A percentile compares a stretch with the other conserved stretches of the same genome.
phyloP scores from a whole-genome alignment of 2,329 filamentous ascomycete genomes.

The Verruconis gallopava region DNA sequence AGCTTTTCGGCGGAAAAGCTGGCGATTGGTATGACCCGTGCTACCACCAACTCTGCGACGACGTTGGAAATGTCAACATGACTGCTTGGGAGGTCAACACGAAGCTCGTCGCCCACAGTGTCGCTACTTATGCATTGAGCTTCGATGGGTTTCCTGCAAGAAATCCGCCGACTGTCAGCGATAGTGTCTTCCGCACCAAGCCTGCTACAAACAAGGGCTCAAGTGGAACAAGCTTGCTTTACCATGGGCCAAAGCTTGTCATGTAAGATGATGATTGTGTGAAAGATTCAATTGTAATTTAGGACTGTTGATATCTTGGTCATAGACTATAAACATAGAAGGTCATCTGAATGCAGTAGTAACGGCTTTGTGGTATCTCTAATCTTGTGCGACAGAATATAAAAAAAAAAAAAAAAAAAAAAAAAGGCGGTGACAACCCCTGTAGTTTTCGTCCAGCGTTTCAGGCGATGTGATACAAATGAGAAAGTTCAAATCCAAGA shows the following conservation, averaged over 20 bases:
- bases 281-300: no score
- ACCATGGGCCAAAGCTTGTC: not conserved
- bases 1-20: slow-evolving; percentile 23
- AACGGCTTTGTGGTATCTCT: no score
- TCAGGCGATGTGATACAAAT: no score
- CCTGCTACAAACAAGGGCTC: not conserved
- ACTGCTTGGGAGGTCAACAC: slow-evolving; percentile 26
- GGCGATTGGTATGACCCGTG: slow-evolving; percentile 26
- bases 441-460: no score
- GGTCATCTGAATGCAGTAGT: no score
- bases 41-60: slow-evolving; percentile 27
- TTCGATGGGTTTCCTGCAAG: slow-evolving; percentile 22
- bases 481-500: no score
- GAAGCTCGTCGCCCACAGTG: slow-evolving; percentile 25
- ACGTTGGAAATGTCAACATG: slow-evolving; percentile 22
- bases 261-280: not conserved
- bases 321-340: no score
- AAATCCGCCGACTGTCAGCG: not conserved
- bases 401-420: no score
- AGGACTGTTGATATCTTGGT: no score
- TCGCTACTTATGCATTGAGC: slow-evolving; percentile 22
- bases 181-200: not conserved
- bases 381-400: no score
- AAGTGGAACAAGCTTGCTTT: not conserved
- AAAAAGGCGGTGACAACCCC: no score